Base-by-base conservation (phyloP, 768 basidiomycete genomes). In the Pulveroboletus frians region DNA sequence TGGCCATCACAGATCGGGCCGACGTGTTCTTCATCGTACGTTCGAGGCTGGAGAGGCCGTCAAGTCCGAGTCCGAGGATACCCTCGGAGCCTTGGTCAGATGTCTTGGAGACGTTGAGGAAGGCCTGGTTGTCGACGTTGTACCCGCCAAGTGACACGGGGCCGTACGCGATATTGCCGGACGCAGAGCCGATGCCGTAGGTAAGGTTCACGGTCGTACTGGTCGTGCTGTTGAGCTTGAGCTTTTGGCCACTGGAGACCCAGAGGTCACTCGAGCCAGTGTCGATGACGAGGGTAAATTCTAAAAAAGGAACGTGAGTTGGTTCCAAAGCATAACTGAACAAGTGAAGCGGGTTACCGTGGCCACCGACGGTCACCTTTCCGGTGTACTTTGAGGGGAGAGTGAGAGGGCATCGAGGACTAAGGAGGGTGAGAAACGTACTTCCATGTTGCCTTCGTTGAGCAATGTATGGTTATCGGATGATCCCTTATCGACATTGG, bases 111-210 rank as follows among this genome's bases (percentile, higher is more conserved):
- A 53, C 64, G 39, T 50, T 57, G n/a, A 66, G 47, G 6, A 66
- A 63, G 1, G 55, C 64, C 43, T 67, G 68, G 35, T 55, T 44
- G 20, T 65, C 54, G 40, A 70, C 54, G 2, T 50, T 29, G 44
- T 71, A 68, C 17, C 58, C 61, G 2, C 71, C 75, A 10, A 76
- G 60, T 3, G 58, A 44, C 13, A 76, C 66, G 18, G 66, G 49
- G 1, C 64, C 69, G 35, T 69, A 73, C 1, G 54, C 63, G 42
- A 76, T 64, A 30, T 55, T 58, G 7, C 75, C 75, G 3, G 48
- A 54, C 0, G 70, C 71, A 14, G 60, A 60, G 14, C 74, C 75
- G n/a, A 67, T 56, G 17, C 72, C 74, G 51, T 72, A 76, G 17
- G 65, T 64, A 31, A 68, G 55, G 39, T 62, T 62, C 1, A 66